Base-by-base conservation (phyloP, 2,329 filamentous ascomycete genomes). In the Penicillium sp. region DNA sequence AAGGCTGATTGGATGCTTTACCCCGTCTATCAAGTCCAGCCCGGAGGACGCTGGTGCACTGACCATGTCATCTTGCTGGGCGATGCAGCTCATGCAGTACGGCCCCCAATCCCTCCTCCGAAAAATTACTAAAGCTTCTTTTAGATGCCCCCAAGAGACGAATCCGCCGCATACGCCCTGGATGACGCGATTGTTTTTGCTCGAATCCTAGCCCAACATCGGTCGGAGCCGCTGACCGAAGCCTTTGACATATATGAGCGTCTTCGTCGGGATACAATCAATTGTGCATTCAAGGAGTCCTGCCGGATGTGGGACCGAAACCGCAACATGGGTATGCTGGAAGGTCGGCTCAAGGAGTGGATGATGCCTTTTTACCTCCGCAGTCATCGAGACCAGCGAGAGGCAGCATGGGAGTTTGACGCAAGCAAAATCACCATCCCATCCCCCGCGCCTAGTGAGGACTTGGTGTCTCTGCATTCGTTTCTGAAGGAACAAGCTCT, bases 101-200 rank as follows among this genome's bases (percentile, higher is more conserved):
- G 72, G 66, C 2, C 18, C 9, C 16, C 16, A 5, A 5, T n/a
- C 8, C 27, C 5, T 31, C 8, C 6, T 13, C 28, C 24, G 18
- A 20, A 35, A 33, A 20, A 28, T 25, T 10, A 8, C n/a, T 36
- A 11, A 2, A 4, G 2, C 28, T 35, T 20, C 38, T 16, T 16
- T 48, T 28, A 76, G 74, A 77, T 78, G 75, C 75, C 75, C 1
- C 75, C 75, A 0, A 70, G 72, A 20, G 75, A 76, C 40, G 75
- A 78, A 61, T 75, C 72, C 5, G 74, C 73, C 7, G 70, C 73
- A 1, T 72, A 74, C 45, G 74, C 73, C 1, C 64, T 78, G 5
- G 75, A 77, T 51, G 75, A 77, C 48, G 70, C 71, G 1, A 72
- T 78, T 22, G 56, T 76, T 0, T 69, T 78, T 49, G 69, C 74